Percentiles rank a stretch among this genome's conserved stretches.
Evolutionary conservation across 169 alveolate genomes (phyloP).

Genomic region (Eimeria mitis): DNA sequence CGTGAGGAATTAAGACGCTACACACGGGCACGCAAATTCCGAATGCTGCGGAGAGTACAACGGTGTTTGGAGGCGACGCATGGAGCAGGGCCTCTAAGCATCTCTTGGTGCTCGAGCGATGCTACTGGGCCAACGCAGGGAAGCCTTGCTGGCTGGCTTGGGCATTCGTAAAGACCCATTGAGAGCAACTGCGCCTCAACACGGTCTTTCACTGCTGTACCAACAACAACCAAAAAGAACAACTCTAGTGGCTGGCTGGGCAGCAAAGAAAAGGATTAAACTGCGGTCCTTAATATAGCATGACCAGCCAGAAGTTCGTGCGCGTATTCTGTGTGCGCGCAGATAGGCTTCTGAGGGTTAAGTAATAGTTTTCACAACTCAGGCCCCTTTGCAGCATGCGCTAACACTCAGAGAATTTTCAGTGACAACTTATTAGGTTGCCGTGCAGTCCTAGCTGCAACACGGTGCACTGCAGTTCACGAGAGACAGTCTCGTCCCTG

Average conservation of each 20-base stretch:
- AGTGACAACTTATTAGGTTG: background rate
- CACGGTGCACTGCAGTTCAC: background rate
- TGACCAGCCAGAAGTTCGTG: background rate
- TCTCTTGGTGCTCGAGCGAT: no score
- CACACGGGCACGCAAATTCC: no score
- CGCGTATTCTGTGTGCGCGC: background rate
- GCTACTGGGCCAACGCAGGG: no score
- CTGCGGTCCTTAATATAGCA: background rate
- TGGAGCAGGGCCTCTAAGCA: no score
- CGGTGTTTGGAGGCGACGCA: no score
- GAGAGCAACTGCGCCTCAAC: background rate
- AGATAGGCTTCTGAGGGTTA: background rate
- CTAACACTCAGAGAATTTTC: background rate
- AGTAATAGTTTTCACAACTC: background rate
- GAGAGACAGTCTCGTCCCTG: background rate
- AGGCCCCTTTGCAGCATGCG: no score
- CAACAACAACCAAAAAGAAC: background rate
- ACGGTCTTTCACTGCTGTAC: background rate
- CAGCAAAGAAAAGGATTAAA: background rate
- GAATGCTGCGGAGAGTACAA: no score
- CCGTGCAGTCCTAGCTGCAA: background rate
- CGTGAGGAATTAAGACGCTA: no score
- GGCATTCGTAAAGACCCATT: no score
- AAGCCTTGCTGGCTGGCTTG: no score
- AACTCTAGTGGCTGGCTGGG: background rate